Base-by-base conservation (phyloP, 345 rosid species). In the Bretschneidera sinensis region DNA sequence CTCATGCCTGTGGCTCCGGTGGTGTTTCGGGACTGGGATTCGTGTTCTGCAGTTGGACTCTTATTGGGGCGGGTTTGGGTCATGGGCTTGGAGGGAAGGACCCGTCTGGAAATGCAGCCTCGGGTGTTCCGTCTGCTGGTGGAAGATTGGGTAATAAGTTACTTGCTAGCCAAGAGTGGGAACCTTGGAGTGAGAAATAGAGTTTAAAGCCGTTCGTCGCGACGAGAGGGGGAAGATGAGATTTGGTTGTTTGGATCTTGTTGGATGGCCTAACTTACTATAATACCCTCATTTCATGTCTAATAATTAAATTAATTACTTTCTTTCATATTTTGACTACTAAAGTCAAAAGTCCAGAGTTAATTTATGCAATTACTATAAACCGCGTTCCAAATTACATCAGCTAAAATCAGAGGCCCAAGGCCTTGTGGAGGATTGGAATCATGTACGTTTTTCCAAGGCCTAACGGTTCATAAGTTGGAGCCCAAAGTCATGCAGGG, bases 1-100 rank as follows among this genome's bases (percentile, higher is more conserved):
- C 92, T 85, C 96, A 88, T 92, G 73, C 74, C 66, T 50, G 78
- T 63, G 21, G 74, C 68, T 49, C 61, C 62, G 57, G 63, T 7
- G 47, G 61, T 69, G n/a, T 57, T 62, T n/a, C 50, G 61, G 21
- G 48, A 4, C 1, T 20, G 28, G 24, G 17, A 24, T 13, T 60
- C 63, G 50, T 67, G 21, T 33, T 67, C 57, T 4, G 60, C 19
- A 21, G 63, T 43, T 21, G 60, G 55, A 16, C 24, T 6, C 21
- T 43, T 51, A 22, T 51, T 22, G 55, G 64, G 25, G 50, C 48
- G 71, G 48, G 69, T 31, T 34, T 16, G 74, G 74, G 76, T 71
- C 80, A 72, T 72, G 43, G 65, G 57, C 31, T 45, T 5, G 15
- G 45, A 5, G 45, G 45, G 1, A n/a, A n/a, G 4, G 66, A 51